Conservation (phyloP, 495 filamentous ascomycete genomes). For the Pyrenopolyporus hunteri region DNA sequence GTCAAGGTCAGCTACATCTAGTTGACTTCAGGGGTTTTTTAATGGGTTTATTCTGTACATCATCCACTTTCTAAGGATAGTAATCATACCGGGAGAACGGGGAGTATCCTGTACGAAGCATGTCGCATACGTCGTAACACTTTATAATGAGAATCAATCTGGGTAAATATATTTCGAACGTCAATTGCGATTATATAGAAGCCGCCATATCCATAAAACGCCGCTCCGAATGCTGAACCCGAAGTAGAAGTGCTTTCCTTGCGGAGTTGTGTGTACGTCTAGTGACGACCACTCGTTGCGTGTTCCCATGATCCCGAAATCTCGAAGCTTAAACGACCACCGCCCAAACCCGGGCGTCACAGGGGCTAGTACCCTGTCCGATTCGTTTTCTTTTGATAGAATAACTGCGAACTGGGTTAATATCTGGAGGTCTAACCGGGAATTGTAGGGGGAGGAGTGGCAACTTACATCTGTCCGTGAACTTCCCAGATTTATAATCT, state of each 20-base stretch:
- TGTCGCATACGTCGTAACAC: constrained; percentile 11
- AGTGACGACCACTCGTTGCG: background rate
- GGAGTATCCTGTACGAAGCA: constrained; percentile 20
- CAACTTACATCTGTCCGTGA: constrained; percentile 88
- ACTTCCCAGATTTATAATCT: constrained; percentile 98
- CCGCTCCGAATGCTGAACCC: constrained; percentile 33
- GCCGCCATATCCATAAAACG: constrained; percentile 34
- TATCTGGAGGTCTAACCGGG: background rate
- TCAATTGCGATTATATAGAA: constrained; percentile 16
- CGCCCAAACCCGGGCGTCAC: constrained; percentile 51
- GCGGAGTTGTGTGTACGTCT: background rate
- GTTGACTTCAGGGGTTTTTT: constrained; percentile 1
- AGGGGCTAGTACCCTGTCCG: constrained; percentile 51
- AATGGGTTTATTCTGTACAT: constrained; percentile 31
- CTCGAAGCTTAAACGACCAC: background rate
- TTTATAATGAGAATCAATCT: constrained; percentile 16
- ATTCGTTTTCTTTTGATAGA: constrained; percentile 63
- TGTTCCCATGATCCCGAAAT: constrained; percentile 3
- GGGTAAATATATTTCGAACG: constrained; percentile 3
- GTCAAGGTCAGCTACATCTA: constrained; percentile 97
- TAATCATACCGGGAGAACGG: constrained; percentile 7
- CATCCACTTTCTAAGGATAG: constrained; percentile 25
- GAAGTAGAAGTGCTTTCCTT: constrained; percentile 4
- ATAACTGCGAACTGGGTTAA: constrained; percentile 48
- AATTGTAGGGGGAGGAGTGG: background rate